Evolutionary conservation across 2,329 filamentous ascomycete species (phyloP).

Genomic region (Sclerotinia borealis): DNA sequence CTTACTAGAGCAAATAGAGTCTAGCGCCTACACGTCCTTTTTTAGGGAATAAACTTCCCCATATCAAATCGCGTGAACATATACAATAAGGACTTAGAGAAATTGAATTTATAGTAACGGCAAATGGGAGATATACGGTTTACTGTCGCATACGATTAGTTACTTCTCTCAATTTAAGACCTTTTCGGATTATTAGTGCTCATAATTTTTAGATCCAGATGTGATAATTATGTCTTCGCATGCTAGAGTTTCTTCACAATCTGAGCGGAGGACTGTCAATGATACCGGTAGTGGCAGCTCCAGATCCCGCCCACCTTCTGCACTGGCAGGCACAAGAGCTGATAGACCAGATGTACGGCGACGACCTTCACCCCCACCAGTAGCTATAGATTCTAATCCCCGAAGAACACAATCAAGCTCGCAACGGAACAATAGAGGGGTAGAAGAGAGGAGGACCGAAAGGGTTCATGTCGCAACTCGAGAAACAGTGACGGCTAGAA

Average conservation of each 20-base stretch:
- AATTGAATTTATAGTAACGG: slow-evolving; percentile 1
- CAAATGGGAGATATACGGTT: slow-evolving; percentile 8
- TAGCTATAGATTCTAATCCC: slow-evolving; percentile 36
- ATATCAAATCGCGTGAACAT: slow-evolving; percentile 11
- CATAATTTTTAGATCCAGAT: slow-evolving; percentile 20
- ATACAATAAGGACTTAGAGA: background rate
- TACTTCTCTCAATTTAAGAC: background rate
- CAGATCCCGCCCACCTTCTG: slow-evolving; percentile 29
- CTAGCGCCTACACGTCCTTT: slow-evolving; percentile 7
- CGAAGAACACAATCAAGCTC: slow-evolving; percentile 54
- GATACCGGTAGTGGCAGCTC: slow-evolving; percentile 28
- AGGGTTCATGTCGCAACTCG: slow-evolving; percentile 52
- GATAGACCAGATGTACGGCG: slow-evolving; percentile 23
- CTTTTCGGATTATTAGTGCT: background rate
- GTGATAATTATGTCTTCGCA: slow-evolving; percentile 32
- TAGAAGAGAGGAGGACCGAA: slow-evolving; percentile 48
- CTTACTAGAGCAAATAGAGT: background rate
- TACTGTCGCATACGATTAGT: slow-evolving; percentile 7
- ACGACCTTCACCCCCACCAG: slow-evolving; percentile 26
- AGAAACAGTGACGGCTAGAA: slow-evolving; percentile 55
- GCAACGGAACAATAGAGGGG: slow-evolving; percentile 42
- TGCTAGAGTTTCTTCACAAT: slow-evolving; percentile 28
- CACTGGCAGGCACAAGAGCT: slow-evolving; percentile 21
- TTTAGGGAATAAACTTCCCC: slow-evolving; percentile 1
- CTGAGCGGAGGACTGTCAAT: slow-evolving; percentile 27